Evolutionary conservation across 805 yeast genomes (phyloP), one percentile per base, ranked within the genome.

Genomic region (Suhomyces pyralidae): DNA sequence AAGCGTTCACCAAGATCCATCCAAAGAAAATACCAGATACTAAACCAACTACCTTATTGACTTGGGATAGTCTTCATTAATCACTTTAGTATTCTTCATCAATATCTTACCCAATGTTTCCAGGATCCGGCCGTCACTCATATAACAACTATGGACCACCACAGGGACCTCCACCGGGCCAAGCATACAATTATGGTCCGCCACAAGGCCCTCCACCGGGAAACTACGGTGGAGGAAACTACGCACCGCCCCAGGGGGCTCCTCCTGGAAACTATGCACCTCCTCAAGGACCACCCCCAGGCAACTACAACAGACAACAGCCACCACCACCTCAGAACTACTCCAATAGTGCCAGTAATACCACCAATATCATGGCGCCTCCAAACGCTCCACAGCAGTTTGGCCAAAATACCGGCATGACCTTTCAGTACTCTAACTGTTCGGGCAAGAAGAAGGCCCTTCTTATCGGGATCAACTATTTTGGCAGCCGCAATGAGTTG

Each of bases 361-460:
- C 57, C n/a, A 55, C 58, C 20, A 10, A 5, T 5, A 30, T 50
- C 28, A 58, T 47, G 9, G 56, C 62, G 5, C 64, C 63, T 3
- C 77, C 77, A 7, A 60, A 67, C 7, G 61, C 65, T 3, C 74
- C 77, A 0, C 78, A 74, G 55, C 59, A 60, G 30, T 74, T 74
- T 49, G 73, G 72, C 12, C 69, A 66, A 50, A 68, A 70, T 54
- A 55, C 69, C 45, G 62, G 63, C 53, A 65, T 69, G 63, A 68
- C 76, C 4, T 74, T 63, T 60, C 73, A 66, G 56, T 71, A 71
- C 58, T 71, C 76, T 50, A 68, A 69, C 60, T 71, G 76, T 64
- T 51, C 58, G 2, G 76, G 76, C 4, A 58, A 64, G 48, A 70
- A 65, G 57, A 71, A 70, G 56, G 76, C 76, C 12, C 54, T 71